These are phyloP conservation scores for Pythium aquatile DNA, from an alignment of 352 stramenopile species.

Conservation along the genomic window DNA sequence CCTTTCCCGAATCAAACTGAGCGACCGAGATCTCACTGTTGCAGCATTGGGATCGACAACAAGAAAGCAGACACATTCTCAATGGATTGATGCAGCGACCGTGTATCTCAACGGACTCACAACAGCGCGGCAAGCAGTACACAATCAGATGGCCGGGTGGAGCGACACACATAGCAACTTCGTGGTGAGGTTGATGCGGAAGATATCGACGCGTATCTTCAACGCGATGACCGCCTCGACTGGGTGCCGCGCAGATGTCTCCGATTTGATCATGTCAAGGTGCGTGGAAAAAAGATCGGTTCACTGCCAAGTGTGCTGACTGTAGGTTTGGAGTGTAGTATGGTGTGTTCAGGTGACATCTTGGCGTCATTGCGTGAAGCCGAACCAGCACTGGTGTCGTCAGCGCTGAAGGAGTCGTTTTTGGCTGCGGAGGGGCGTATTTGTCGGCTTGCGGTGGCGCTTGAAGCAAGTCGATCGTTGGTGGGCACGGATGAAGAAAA, in stretches of 20 bases:
- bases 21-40: conserved; percentile 12
- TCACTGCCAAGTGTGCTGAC: neutral
- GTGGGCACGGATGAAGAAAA: neutral
- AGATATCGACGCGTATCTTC: conserved; percentile 12
- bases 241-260: neutral
- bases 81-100: conserved; percentile 5
- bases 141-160: neutral
- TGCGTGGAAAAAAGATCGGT: neutral
- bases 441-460: conserved; percentile 5
- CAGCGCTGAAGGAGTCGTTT: conserved; percentile 11
- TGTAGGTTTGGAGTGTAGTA: neutral
- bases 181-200: conserved; percentile 12
- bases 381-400: neutral
- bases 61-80: neutral
- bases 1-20: conserved; percentile 3
- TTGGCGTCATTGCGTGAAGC: conserved; percentile 3
- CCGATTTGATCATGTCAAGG: conserved; percentile 9
- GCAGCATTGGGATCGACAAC: neutral
- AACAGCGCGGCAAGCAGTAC: neutral
- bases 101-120: conserved; percentile 10
- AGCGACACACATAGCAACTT: conserved; percentile 9
- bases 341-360: conserved; percentile 7
- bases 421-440: conserved; percentile 19
- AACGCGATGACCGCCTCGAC: neutral
- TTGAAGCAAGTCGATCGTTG: conserved; percentile 5